Percentiles rank a stretch among this genome's conserved stretches.
Evolutionary conservation across 2,329 filamentous ascomycete species (phyloP).

Genomic region (Grosmannia clavigera): DNA sequence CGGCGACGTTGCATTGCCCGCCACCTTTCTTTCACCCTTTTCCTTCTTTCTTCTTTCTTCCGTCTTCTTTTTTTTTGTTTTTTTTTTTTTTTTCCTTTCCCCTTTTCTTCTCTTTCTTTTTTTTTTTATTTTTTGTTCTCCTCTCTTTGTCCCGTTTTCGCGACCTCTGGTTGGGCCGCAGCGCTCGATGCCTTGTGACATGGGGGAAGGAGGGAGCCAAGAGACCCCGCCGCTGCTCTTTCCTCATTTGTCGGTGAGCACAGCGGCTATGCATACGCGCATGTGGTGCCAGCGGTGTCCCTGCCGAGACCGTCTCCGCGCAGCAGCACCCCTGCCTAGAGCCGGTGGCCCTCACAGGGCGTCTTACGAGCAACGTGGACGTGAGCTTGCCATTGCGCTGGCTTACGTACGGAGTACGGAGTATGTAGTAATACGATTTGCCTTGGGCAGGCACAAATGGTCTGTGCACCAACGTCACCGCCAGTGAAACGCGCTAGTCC

Average conservation of each 20-base stretch:
- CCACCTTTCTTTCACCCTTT: constrained; percentile 1
- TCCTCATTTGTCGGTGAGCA: not conserved
- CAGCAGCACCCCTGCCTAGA: too few relatives aligned
- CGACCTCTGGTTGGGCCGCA: constrained; percentile 1
- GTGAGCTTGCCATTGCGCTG: too few relatives aligned
- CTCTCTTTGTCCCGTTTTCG: not conserved
- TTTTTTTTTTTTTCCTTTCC: not conserved
- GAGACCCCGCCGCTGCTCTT: not conserved
- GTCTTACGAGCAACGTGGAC: too few relatives aligned
- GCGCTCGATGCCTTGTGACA: not conserved
- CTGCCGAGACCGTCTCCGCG: not conserved
- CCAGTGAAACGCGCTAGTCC: not conserved
- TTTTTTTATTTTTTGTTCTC: not conserved
- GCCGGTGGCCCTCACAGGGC: too few relatives aligned
- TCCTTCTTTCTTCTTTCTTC: not conserved
- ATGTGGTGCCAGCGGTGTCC: not conserved
- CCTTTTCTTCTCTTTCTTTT: not conserved
- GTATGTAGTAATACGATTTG: too few relatives aligned
- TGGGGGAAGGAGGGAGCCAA: not conserved
- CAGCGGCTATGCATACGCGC: not conserved
- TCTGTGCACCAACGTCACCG: not conserved
- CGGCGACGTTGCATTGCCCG: constrained; percentile 4
- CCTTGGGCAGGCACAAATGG: not conserved
- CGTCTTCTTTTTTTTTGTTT: not conserved
- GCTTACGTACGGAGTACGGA: too few relatives aligned